Base-by-base conservation (phyloP, 2,329 filamentous ascomycete genomes). In the Cladobotryum mycophilum region DNA sequence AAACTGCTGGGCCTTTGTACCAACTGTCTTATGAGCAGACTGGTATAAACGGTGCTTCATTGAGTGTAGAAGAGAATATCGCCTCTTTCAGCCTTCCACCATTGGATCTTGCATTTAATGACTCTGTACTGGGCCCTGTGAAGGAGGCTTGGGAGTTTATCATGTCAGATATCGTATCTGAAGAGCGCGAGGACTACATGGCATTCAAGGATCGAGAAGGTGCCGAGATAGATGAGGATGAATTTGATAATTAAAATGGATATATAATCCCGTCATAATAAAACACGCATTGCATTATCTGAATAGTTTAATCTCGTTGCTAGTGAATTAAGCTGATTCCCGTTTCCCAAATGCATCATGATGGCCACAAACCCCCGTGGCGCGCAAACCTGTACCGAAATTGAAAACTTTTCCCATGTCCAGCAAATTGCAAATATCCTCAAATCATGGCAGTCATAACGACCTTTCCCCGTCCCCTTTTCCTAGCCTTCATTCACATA, bases 141-240 rank as follows among this genome's bases (percentile, higher is more conserved):
- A 80, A 80, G 53, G 67, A 78, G 9, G 81, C 84, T 6, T 97
- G 91, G 90, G 73, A 78, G 54, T 70, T 73, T 45, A 75, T 90
- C 4, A 72, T 80, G 57, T 79, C 76, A 9, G 69, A 71, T 1
- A 74, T 76, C 4, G 70, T 66, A 1, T 71, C 71, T 15, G 72
- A 73, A 15, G 70, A 71, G 15, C 65, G 61, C 5, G 58, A 56
- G 9, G 68, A 78, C 41, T 96, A 93, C 60, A 84, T 96, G 79
- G 73, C 78, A 17, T 96, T 96, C 64, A 79, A 85, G 45, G 87
- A 93, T 53, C 78, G 89, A 20, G 84, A 90, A 62, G 77, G 75
- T 13, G 71, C 72, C 25, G 72, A 69, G 53, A 79, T 79, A 33
- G 82, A 87, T 49, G 78, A 81, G 36, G 76, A 80, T 49, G 66